Conservation (phyloP, 2,329 filamentous ascomycete species). For the Chaetomiaceae sp. region DNA sequence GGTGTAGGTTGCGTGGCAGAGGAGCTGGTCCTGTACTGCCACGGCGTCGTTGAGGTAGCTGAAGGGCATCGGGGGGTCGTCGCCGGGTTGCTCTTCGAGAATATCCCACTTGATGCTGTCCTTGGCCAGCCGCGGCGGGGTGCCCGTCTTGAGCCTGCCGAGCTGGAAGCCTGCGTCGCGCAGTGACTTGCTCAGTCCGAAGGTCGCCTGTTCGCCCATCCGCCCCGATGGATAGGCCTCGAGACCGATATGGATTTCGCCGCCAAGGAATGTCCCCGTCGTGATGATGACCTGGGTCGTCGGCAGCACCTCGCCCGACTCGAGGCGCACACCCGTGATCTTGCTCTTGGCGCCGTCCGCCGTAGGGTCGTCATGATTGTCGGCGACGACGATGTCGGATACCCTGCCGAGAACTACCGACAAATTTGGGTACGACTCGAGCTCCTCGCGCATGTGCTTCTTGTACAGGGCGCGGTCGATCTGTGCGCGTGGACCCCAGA, state of each 20-base stretch:
- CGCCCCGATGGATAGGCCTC: constrained; percentile 80
- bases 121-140: constrained; percentile 79
- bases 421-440: constrained; percentile 71
- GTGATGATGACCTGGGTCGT: constrained; percentile 86
- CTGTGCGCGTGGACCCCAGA: constrained; percentile 95
- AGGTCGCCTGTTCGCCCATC: constrained; percentile 90
- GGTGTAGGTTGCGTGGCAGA: constrained; percentile 84
- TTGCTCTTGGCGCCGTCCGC: constrained; percentile 55
- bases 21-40: constrained; percentile 72
- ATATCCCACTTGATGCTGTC: constrained; percentile 74
- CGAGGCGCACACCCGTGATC: constrained; percentile 80
- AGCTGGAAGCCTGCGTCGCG: constrained; percentile 83
- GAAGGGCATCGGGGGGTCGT: constrained; percentile 83
- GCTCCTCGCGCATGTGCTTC: constrained; percentile 83
- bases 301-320: constrained; percentile 78
- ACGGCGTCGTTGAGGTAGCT: constrained; percentile 82
- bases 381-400: constrained; percentile 79
- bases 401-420: constrained; percentile 82
- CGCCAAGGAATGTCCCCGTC: constrained; percentile 90
- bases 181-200: constrained; percentile 86
- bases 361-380: constrained; percentile 43
- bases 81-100: constrained; percentile 71
- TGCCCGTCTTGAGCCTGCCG: constrained; percentile 91
- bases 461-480: constrained; percentile 90
- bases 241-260: constrained; percentile 93